These are phyloP conservation scores for Pseudozyma sp. DNA, from an alignment of 1,284 basidiomycete genomes.

Conservation along the genomic window DNA sequence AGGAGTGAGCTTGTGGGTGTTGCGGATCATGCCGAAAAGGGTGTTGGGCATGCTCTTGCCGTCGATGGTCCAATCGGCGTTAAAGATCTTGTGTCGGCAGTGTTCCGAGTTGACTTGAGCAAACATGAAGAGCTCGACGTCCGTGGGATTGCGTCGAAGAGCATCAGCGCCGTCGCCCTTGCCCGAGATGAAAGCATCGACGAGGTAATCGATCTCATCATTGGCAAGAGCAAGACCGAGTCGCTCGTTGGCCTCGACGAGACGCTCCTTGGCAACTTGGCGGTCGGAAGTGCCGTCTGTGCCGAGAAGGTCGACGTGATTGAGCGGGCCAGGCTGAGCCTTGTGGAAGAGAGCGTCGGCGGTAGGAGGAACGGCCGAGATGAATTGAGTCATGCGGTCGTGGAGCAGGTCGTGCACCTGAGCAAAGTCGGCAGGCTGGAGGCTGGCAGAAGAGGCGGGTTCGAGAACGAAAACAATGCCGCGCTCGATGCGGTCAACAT, in stretches of 20 bases:
- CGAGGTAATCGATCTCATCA: conserved; percentile 93
- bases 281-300: conserved; percentile 55
- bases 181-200: conserved; percentile 81
- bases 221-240: conserved; percentile 89
- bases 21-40: conserved; percentile 97
- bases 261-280: conserved; percentile 65
- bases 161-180: conserved; percentile 70
- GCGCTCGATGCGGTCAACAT: conserved; percentile 85
- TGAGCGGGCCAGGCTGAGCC: conserved; percentile 77
- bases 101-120: conserved; percentile 99
- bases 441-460: conserved; percentile 69
- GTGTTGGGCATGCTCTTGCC: conserved; percentile 78
- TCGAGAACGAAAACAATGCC: conserved; percentile 81
- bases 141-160: conserved; percentile 74
- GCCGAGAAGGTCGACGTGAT: conserved; percentile 75
- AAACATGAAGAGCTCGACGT: conserved; percentile 99
- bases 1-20: conserved; percentile 85
- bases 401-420: conserved; percentile 53
- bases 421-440: conserved; percentile 42
- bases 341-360: conserved; percentile 79
- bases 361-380: conserved; percentile 72
- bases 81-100: conserved; percentile 99
- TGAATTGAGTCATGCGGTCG: conserved; percentile 94
- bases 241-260: conserved; percentile 82
- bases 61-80: conserved; percentile 94